Evolutionary conservation across 1,284 basidiomycete genomes (phyloP), one percentile per base, ranked within the genome.

Genomic region (Bondarzewia mesenterica): DNA sequence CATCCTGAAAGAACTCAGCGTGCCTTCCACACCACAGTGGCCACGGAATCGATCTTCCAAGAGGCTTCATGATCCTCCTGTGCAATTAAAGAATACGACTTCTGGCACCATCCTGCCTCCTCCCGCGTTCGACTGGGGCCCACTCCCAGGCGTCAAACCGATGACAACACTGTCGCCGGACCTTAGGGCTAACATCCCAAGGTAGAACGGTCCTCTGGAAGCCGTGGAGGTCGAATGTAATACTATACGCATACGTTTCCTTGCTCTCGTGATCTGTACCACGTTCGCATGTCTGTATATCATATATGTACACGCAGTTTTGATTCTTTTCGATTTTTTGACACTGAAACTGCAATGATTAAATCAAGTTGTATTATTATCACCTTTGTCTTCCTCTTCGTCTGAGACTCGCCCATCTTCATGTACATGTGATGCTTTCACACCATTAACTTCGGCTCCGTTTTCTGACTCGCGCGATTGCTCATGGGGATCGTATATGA

Each of bases 91-190:
- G n/a, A n/a, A n/a, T n/a, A n/a, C n/a, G n/a, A n/a, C n/a, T n/a
- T n/a, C n/a, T n/a, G n/a, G n/a, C n/a, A n/a, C n/a, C n/a, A n/a
- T n/a, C n/a, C n/a, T n/a, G n/a, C n/a, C 69, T 21, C 53, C 68
- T 4, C 63, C 69, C 7, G 52, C 71, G 5, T 84, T 85, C 59
- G 72, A 76, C 53, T 86, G 82, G 83, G 77, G 81, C 12, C 81
- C 82, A 0, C 58, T 85, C 47, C 80, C 82, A 14, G 43, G 44
- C 16, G 44, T 51, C 15, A 51, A 47, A 40, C 52, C 53, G 20
- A 51, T 54, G 53, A 49, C 45, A 18, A 49, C 42, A 22, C 23
- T 54, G 12, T 15, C 50, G 6, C 41, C 43, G 29, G 49, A 54
- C 49, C 25, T 54, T 22, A 44, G 53, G 35, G 36, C 10, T 6